A percentile compares a stretch with the other conserved stretches of the same genome.
Evolutionary conservation across 75 land plant species (phyloP).

Genomic region (Cryptomeria japonica): DNA sequence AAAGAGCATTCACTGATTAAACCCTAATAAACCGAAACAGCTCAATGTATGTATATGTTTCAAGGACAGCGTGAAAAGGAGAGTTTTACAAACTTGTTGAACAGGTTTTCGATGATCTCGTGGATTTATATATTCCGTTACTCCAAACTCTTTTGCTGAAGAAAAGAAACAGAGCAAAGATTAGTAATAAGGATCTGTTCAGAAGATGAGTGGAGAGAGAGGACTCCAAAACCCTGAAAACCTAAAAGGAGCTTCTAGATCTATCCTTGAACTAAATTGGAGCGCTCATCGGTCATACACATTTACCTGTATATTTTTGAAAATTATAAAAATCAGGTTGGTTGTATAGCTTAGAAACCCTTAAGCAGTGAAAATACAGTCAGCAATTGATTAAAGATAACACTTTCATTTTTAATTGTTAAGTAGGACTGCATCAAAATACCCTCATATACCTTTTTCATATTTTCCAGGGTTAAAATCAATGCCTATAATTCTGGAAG

Average conservation of each 20-base stretch:
- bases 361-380: not conserved
- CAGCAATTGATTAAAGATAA: not conserved
- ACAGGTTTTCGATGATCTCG: no score
- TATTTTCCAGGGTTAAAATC: conserved; percentile 53
- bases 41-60: no score
- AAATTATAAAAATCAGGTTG: no score
- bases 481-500: conserved; percentile 71
- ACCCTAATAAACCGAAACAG: not conserved
- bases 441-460: conserved; percentile 35
- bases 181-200: not conserved
- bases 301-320: no score
- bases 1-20: not conserved
- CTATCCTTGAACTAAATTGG: no score
- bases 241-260: no score
- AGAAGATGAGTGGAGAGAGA: not conserved
- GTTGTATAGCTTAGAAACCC: no score
- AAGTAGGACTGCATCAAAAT: not conserved
- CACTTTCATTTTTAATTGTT: not conserved
- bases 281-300: no score
- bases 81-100: no score
- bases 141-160: conserved; percentile 46
- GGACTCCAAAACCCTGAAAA: no score
- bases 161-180: not conserved
- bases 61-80: not conserved
- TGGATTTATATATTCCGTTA: conserved; percentile 33